Evolutionary conservation across 495 filamentous ascomycete genomes (phyloP).

Genomic region (Penicillium bialowiezense): DNA sequence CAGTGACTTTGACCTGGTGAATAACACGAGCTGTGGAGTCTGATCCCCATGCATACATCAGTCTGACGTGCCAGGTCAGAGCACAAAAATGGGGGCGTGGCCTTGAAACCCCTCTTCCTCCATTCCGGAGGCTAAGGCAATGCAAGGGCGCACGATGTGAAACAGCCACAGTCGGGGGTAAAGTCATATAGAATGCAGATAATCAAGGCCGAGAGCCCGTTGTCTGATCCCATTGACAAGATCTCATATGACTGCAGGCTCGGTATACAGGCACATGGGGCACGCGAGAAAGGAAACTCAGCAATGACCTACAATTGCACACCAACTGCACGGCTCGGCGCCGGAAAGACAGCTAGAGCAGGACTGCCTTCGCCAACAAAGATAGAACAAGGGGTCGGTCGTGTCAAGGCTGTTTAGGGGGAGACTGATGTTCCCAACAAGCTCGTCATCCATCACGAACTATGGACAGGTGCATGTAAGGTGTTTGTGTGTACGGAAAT

Average conservation of each 20-base stretch:
- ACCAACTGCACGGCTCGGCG: slow-evolving; percentile 50
- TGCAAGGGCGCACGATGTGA: slow-evolving; percentile 6
- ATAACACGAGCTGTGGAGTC: background rate
- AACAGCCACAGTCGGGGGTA: background rate
- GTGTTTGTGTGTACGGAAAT: background rate
- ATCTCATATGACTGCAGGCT: no score
- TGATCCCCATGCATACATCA: background rate
- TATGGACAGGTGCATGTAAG: slow-evolving; percentile 16
- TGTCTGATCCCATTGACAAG: no score
- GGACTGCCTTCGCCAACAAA: slow-evolving; percentile 47
- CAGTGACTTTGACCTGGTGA: background rate
- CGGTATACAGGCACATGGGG: no score
- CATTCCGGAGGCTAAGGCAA: background rate
- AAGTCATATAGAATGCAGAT: background rate
- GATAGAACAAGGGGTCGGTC: slow-evolving; percentile 33
- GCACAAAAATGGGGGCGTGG: background rate
- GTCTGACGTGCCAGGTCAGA: background rate
- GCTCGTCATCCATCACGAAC: no score
- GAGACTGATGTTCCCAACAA: slow-evolving; percentile 7
- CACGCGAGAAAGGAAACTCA: no score
- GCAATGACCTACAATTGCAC: slow-evolving; percentile 45
- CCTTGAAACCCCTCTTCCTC: background rate
- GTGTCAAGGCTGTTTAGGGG: slow-evolving; percentile 3
- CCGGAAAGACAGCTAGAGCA: slow-evolving; percentile 41
- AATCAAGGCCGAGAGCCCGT: no score